Percentiles rank a stretch among this genome's conserved stretches.
Conservation (phyloP, 768 basidiomycete genomes). For the Boletus patriciae region DNA sequence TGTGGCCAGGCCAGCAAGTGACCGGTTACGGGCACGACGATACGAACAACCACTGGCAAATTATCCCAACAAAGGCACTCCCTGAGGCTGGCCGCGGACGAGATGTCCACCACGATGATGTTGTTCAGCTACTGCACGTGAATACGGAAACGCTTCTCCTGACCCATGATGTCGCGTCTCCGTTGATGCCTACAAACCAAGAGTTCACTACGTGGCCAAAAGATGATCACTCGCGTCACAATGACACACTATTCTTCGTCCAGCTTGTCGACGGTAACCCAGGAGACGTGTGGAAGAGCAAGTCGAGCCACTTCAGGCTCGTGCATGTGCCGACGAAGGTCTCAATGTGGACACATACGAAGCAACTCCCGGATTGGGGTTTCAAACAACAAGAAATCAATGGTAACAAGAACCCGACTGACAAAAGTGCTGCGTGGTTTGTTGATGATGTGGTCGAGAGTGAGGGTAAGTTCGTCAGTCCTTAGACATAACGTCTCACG, state of each 20-base stretch:
- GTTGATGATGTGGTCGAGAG: conserved; percentile 78
- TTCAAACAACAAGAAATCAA: conserved; percentile 98
- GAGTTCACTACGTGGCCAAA: conserved; percentile 94
- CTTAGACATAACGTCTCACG: conserved; percentile 2
- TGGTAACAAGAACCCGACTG: conserved; percentile 88
- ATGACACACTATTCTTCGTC: conserved; percentile 88
- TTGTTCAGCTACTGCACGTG: conserved; percentile 86
- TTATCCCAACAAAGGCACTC: conserved; percentile 92
- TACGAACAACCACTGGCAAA: conserved; percentile 93
- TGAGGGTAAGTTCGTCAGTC: conserved; percentile 51
- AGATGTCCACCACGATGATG: conserved; percentile 85
- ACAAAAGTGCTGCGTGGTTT: conserved; percentile 85
- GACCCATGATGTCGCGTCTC: conserved; percentile 97
- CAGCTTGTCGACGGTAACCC: conserved; percentile 69
- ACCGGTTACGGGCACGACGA: conserved; percentile 95
- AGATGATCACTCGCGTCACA: conserved; percentile 72
- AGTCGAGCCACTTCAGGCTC: conserved; percentile 89
- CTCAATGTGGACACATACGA: conserved; percentile 88
- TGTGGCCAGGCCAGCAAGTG: conserved; percentile 79
- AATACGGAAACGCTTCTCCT: conserved; percentile 80
- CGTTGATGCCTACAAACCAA: conserved; percentile 96
- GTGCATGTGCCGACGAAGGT: conserved; percentile 89
- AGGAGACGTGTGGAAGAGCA: conserved; percentile 88
- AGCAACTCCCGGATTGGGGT: conserved; percentile 92
- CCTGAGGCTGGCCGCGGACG: conserved; percentile 93